Percentiles rank a stretch among this genome's conserved stretches.
phyloP scores from a whole-genome alignment of 176 grass and related monocot genomes.

The Carex parvula region DNA sequence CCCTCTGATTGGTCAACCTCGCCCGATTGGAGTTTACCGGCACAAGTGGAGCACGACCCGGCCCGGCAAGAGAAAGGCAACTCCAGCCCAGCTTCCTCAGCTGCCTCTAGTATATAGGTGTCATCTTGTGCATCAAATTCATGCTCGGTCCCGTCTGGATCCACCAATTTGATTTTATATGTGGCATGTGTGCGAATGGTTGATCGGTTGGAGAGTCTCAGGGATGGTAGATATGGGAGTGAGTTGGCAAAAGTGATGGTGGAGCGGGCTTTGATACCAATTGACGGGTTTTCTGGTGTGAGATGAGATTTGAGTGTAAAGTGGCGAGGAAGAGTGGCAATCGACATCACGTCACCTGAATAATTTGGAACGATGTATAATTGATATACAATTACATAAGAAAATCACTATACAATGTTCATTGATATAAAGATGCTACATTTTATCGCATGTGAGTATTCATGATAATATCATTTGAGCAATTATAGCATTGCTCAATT shows the following conservation, averaged over 20 bases:
- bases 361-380: background rate
- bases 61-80: slow-evolving; percentile 78
- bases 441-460: background rate
- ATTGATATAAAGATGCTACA: background rate
- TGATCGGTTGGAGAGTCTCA: slow-evolving; percentile 28
- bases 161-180: slow-evolving; percentile 69
- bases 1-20: slow-evolving; percentile 80
- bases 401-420: background rate
- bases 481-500: background rate
- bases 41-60: slow-evolving; percentile 65
- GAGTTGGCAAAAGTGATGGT: background rate
- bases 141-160: slow-evolving; percentile 42
- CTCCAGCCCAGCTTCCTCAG: slow-evolving; percentile 61
- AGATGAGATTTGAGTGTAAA: slow-evolving; percentile 12
- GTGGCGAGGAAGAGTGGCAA: background rate
- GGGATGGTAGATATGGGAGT: background rate
- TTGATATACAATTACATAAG: background rate
- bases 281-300: slow-evolving; percentile 19
- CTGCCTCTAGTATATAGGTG: slow-evolving; percentile 62
- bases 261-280: background rate
- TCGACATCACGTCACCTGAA: slow-evolving; percentile 11
- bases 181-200: slow-evolving; percentile 25
- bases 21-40: slow-evolving; percentile 50
- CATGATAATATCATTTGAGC: background rate
- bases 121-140: slow-evolving; percentile 71